Conservation (phyloP, 192 early-diverging fungal genomes). For the Coemansia sp. region DNA sequence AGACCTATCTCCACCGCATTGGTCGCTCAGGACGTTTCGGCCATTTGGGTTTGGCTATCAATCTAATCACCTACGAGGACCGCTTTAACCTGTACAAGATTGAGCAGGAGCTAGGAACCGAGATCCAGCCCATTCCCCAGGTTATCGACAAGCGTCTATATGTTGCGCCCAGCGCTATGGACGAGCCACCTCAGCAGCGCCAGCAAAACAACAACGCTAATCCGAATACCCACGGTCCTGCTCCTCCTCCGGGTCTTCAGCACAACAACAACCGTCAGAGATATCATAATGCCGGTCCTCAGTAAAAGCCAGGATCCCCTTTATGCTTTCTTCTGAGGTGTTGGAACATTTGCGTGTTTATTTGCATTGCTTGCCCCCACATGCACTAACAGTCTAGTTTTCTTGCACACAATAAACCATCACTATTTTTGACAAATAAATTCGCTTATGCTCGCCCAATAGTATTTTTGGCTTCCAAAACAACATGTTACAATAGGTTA, state of each 20-base stretch:
- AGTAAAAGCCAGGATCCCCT: not conserved
- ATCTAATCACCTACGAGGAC: conserved; percentile 97
- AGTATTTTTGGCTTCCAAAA: not conserved
- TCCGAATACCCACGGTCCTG: conserved; percentile 24
- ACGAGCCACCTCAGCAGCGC: conserved; percentile 60
- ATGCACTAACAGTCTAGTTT: no score
- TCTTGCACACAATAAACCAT: no score
- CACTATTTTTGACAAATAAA: not conserved
- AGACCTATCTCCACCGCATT: conserved; percentile 98
- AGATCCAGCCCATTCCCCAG: conserved; percentile 96
- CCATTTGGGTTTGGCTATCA: conserved; percentile 95
- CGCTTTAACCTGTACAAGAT: conserved; percentile 97
- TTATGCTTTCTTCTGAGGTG: conserved; percentile 1
- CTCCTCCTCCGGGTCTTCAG: conserved; percentile 32
- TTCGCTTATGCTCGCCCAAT: not conserved
- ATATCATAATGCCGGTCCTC: not conserved
- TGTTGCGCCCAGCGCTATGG: conserved; percentile 72
- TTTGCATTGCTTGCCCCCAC: not conserved
- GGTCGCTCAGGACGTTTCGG: conserved; percentile 96
- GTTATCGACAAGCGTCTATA: conserved; percentile 94
- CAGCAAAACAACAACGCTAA: conserved; percentile 18
- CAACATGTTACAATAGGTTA: not conserved
- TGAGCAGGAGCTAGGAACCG: conserved; percentile 97
- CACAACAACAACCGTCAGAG: conserved; percentile 8
- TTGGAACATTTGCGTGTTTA: not conserved